phyloP scores from a whole-genome alignment of 805 yeast genomes.

The Zygoascus bituminiphila region DNA sequence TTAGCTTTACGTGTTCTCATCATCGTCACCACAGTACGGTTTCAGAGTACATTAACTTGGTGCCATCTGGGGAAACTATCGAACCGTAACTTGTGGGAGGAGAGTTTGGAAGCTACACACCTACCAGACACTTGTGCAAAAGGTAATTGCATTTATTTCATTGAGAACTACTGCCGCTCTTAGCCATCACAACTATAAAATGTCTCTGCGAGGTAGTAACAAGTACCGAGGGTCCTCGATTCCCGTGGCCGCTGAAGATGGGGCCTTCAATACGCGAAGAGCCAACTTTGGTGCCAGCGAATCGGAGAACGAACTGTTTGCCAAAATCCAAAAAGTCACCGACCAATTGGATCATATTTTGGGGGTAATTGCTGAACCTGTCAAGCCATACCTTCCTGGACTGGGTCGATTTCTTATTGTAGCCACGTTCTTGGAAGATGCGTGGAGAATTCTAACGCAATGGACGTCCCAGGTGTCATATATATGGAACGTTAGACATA shows the following conservation, averaged over 20 bases:
- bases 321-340: constrained; percentile 17
- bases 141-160: too few species aligned
- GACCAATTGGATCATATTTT: constrained; percentile 25
- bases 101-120: too few species aligned
- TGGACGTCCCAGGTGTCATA: constrained; percentile 89
- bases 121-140: too few species aligned
- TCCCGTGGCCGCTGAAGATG: not conserved
- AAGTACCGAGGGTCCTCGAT: constrained; percentile 3
- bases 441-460: constrained; percentile 72
- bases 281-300: constrained; percentile 1
- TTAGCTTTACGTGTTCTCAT: not conserved
- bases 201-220: constrained; percentile 5
- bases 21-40: not conserved
- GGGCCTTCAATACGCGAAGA: not conserved
- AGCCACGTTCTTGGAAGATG: constrained; percentile 88
- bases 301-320: constrained; percentile 6
- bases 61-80: not conserved
- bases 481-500: constrained; percentile 67
- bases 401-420: constrained; percentile 86
- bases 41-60: not conserved
- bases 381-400: constrained; percentile 54
- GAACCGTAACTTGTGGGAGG: too few species aligned
- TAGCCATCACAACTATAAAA: not conserved
- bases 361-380: constrained; percentile 27
- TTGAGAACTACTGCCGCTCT: too few species aligned